Base-by-base conservation (phyloP, 371 early-diverging fungal species). In the Rhizopus arrhizus region DNA sequence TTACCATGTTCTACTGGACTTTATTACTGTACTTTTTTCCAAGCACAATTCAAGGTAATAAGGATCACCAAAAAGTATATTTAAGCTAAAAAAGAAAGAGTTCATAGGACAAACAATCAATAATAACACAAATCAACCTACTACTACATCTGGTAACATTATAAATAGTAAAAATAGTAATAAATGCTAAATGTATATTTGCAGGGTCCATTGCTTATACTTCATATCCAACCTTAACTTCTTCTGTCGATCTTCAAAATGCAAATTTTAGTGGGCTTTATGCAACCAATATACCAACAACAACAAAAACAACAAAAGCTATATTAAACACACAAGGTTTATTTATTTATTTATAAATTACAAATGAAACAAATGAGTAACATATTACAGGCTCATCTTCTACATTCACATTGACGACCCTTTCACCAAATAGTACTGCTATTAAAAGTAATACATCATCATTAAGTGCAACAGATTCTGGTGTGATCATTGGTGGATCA, bases 401-500 rank as follows among this genome's bases (percentile, higher is more conserved):
- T 5, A 43, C 43, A n/a, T 6, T n/a, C 2, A 43, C 43, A n/a
- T 10, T 43, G 6, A 43, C 43, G 6, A 43, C 43, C 43, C 15
- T 43, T 11, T n/a, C n/a, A 15, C 6, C 9, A 0, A 43, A 13
- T 43, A 43, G n/a, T 43, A 43, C n/a, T 15, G 6, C n/a, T 6
- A 43, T 2, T 11, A 6, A 11, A n/a, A 6, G 13, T n/a, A 15
- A 43, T 34, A 15, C 45, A 47, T 22, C 22, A 22, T 22, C 22
- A 22, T 56, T 58, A 31, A 59, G 47, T 35, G 33, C 53, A 15
- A 28, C 12, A 28, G 53, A 59, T 38, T 36, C 53, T 4, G 53
- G 53, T 3, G 53, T 45, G 32, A 59, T 59, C 31, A 59, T 59
- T 15, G 60, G 60, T n/a, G 60, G 60, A 10, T 59, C 53, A 31